Base-by-base conservation (phyloP, 176 grass and related monocot species). In the Musa itinerans region DNA sequence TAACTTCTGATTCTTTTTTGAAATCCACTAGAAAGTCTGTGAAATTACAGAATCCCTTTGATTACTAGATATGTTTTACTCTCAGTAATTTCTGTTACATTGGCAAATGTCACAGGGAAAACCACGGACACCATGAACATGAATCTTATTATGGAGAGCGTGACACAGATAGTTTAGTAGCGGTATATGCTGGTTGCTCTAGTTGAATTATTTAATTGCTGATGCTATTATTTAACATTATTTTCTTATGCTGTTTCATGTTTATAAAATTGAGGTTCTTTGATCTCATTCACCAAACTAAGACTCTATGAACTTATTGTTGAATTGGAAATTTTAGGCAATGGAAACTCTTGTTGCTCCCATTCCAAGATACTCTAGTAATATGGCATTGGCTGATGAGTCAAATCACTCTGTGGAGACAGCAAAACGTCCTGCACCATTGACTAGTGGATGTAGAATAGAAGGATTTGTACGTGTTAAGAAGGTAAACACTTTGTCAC, bases 111-210 rank as follows among this genome's bases (percentile, higher is more conserved):
- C 75, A 55, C 88, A 99, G 95, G 86, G 95, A 94, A 13, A 92
- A 82, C 81, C 84, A 92, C 55, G 91, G 96, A 70, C 96, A 94
- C 65, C 96, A 99, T 92, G 96, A 94, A 76, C 96, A 99, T 75
- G 96, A 99, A 74, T 99, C 96, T n/a, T 99, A 99, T 65, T 99
- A 99, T 52, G 96, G 96, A 65, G 96, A 99, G 27, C 91, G 96
- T 81, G 96, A 99, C 69, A 95, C 91, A 82, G 91, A 99, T 71
- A 95, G 96, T 76, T 92, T 99, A 84, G 89, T 99, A 57, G 86
- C 76, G 86, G 96, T 99, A 99, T 43, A 43, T 86, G 86, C 14
- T 80, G 64, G 21, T 73, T 65, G 55, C 13, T 77, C 26, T 12
- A 21, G 20, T 77, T 77, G 10, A 52, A 52, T 24, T 52, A 56